phyloP scores from a whole-genome alignment of 2,329 filamentous ascomycete species.

The Malbranchea cinnamomea region DNA sequence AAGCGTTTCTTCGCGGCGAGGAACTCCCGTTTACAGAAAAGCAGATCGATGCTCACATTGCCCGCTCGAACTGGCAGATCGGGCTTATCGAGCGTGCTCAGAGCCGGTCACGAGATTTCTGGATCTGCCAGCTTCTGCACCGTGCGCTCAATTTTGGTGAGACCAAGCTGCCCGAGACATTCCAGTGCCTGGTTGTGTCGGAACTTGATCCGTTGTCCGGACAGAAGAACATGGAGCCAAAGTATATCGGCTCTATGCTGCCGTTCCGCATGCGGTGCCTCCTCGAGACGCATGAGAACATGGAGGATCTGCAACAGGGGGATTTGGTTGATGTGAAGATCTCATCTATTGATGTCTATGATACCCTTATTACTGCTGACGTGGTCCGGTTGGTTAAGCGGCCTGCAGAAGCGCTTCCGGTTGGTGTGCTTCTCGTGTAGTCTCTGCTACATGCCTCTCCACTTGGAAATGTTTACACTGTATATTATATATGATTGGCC shows the following conservation, averaged over 20 bases:
- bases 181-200: conserved; percentile 23
- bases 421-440: no score
- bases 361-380: conserved; percentile 8
- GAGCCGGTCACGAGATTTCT: conserved; percentile 27
- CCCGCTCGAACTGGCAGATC: conserved; percentile 28
- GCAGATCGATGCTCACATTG: conserved; percentile 35
- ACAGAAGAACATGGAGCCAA: no score
- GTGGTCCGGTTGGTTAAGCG: conserved; percentile 9
- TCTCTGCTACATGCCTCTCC: no score
- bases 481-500: no score
- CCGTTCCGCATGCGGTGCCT: conserved; percentile 12
- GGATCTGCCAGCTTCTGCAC: conserved; percentile 40
- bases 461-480: no score
- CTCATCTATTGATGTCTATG: conserved; percentile 10
- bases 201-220: no score
- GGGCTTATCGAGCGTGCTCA: conserved; percentile 26
- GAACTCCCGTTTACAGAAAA: conserved; percentile 37
- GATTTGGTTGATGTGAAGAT: conserved; percentile 12
- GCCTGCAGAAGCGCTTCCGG: no score
- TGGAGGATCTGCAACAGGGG: conserved; percentile 7
- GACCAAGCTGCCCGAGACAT: conserved; percentile 34
- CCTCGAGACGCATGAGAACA: conserved; percentile 6
- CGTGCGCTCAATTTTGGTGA: conserved; percentile 43
- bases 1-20: conserved; percentile 45
- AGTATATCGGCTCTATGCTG: conserved; percentile 10